Base-by-base conservation (phyloP, 2,329 filamentous ascomycete genomes). In the Penicillium vulpinum region DNA sequence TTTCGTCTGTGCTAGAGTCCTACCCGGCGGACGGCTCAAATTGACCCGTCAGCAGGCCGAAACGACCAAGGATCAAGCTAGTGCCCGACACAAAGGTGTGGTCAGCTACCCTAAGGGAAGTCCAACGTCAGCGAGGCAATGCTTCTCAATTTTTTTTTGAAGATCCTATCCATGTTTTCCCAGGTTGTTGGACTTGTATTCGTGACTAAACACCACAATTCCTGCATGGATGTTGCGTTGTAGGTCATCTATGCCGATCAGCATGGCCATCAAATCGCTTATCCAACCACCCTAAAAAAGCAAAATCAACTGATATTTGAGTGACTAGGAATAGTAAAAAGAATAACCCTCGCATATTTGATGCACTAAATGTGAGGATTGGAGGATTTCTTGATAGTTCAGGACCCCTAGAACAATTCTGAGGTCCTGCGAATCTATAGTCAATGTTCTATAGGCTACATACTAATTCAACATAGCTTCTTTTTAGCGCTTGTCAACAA, bases 181-280 rank as follows among this genome's bases (percentile, higher is more conserved):
- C 18, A 16, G 9, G 15, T 36, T 6, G 18, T 29, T 52, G 24
- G 6, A 33, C 35, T 28, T 2, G 21, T 39, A 5, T 16, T 18
- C 43, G 9, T 22, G 8, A 22, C 44, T 8, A 22, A 26, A 9
- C 22, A n/a, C 2, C 40, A 1, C 21, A 22, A 29, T 15, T 1
- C 1, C 22, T n/a, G 28, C n/a, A 46, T 33, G 29, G 3, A 33
- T 33, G 4, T 44, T 40, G 8, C 15, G 4, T 44, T 40, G 8
- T 13, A 68, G 66, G 62, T 68, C 22, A 63, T 71, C 41, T 68
- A 64, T 36, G 58, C 45, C 8, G 64, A 70, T 36, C 68, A 70
- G 47, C 65, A 71, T 43, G 65, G 66, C n/a, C 64, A 70, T 31
- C 57, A 52, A 24, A 66, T 70, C 15, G 63, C 64, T 24, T 63